phyloP scores from a whole-genome alignment of 352 stramenopile species.

The Phytophthora citrophthora region DNA sequence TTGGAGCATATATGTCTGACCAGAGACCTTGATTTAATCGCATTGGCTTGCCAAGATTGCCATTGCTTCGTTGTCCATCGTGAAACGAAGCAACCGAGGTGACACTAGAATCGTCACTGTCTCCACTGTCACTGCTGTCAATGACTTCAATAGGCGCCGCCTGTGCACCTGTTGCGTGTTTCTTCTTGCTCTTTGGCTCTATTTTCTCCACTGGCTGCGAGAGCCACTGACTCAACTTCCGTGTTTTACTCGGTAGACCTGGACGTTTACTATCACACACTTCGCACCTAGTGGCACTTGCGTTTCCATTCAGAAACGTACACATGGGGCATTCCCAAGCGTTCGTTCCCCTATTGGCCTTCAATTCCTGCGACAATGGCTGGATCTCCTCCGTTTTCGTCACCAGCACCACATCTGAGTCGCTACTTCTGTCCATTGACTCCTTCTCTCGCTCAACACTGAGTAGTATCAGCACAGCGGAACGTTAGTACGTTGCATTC shows the following conservation, averaged over 20 bases:
- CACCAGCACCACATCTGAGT: conserved; percentile 30
- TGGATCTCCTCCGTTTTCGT: conserved; percentile 3
- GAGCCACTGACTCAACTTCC: conserved; percentile 54
- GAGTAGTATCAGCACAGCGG: neutral
- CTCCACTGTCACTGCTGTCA: conserved; percentile 44
- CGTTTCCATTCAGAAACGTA: conserved; percentile 55
- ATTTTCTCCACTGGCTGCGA: conserved; percentile 28
- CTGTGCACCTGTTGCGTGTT: conserved; percentile 1
- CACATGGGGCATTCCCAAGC: conserved; percentile 53
- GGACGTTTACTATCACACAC: conserved; percentile 46
- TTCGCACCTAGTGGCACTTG: conserved; percentile 33
- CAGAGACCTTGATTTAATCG: conserved; percentile 41
- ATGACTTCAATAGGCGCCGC: conserved; percentile 32
- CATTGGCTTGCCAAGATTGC: neutral
- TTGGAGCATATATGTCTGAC: conserved; percentile 51
- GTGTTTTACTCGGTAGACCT: conserved; percentile 29
- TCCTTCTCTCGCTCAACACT: conserved; percentile 13
- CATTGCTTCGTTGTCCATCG: conserved; percentile 7
- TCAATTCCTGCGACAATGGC: neutral
- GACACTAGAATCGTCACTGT: conserved; percentile 25
- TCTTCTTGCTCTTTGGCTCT: conserved; percentile 15
- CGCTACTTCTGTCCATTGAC: conserved; percentile 39
- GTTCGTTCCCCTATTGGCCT: neutral
- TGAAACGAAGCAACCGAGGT: conserved; percentile 3
- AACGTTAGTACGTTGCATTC: neutral